Evolutionary conservation across 1,284 basidiomycete species (phyloP).

Genomic region (Rhizoctonia solani): DNA sequence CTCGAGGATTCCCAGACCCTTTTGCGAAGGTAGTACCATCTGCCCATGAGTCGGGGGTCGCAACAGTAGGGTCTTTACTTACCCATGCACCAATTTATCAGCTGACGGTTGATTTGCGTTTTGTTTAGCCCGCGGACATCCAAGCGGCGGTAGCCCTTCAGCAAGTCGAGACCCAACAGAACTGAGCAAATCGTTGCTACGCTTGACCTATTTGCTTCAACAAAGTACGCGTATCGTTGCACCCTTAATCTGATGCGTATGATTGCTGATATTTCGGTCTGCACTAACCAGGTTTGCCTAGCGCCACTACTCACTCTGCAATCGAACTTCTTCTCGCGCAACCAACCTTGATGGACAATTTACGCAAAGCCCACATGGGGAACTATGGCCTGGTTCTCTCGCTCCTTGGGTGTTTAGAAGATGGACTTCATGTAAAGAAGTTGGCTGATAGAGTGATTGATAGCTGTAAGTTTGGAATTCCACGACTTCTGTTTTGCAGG

Average conservation of each 20-base stretch:
- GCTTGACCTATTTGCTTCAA: slow-evolving; percentile 84
- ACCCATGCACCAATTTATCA: slow-evolving; percentile 23
- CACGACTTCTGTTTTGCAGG: slow-evolving; percentile 14
- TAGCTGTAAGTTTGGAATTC: slow-evolving; percentile 60
- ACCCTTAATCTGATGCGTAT: not conserved
- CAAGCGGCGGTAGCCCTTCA: slow-evolving; percentile 46
- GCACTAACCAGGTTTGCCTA: slow-evolving; percentile 21
- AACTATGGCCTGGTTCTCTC: slow-evolving; percentile 90
- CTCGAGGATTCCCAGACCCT: slow-evolving; percentile 76
- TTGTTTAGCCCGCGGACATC: slow-evolving; percentile 38
- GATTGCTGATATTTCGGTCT: not conserved
- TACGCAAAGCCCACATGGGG: slow-evolving; percentile 85
- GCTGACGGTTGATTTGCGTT: not conserved
- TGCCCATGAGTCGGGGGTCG: slow-evolving; percentile 47
- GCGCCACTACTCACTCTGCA: slow-evolving; percentile 64
- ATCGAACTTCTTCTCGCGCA: slow-evolving; percentile 83
- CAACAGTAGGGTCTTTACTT: slow-evolving; percentile 33
- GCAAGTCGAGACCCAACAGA: slow-evolving; percentile 82
- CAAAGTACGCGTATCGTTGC: slow-evolving; percentile 56
- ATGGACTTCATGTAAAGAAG: slow-evolving; percentile 78
- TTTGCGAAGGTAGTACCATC: slow-evolving; percentile 63
- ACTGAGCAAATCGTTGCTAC: slow-evolving; percentile 77
- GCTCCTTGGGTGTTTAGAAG: slow-evolving; percentile 84
- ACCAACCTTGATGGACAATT: slow-evolving; percentile 77
- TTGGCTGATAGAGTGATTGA: slow-evolving; percentile 90